A percentile compares a stretch with the other conserved stretches of the same genome.
phyloP scores from a whole-genome alignment of 805 yeast species.

The Starmerella cellae region DNA sequence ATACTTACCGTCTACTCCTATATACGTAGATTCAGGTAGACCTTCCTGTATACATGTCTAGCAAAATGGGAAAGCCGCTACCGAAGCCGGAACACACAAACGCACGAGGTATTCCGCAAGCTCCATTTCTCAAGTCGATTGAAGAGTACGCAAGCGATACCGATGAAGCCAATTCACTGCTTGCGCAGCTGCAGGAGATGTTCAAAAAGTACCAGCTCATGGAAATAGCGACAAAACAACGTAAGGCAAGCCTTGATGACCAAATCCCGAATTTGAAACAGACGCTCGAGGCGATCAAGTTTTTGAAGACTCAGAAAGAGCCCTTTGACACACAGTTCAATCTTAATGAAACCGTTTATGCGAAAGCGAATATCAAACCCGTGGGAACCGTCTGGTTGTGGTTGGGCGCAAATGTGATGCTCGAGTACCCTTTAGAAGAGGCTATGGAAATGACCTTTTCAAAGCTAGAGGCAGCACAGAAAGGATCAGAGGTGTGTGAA shows the following conservation, averaged over 20 bases:
- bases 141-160: slow-evolving; percentile 56
- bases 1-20: too few species aligned
- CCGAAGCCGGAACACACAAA: slow-evolving; percentile 34
- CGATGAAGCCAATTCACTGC: slow-evolving; percentile 55
- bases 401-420: slow-evolving; percentile 98
- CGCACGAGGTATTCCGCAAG: slow-evolving; percentile 93
- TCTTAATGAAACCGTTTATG: slow-evolving; percentile 81
- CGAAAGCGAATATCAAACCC: slow-evolving; percentile 61
- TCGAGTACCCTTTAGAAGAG: slow-evolving; percentile 83
- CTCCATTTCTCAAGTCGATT: slow-evolving; percentile 80
- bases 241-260: slow-evolving; percentile 35
- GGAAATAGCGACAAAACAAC: slow-evolving; percentile 31
- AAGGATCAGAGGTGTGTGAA: slow-evolving; percentile 47
- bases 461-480: slow-evolving; percentile 50
- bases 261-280: slow-evolving; percentile 89
- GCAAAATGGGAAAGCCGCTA: slow-evolving; percentile 19
- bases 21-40: too few species aligned
- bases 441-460: slow-evolving; percentile 57
- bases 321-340: slow-evolving; percentile 69
- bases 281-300: slow-evolving; percentile 60
- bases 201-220: slow-evolving; percentile 39
- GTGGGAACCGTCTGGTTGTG: slow-evolving; percentile 65
- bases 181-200: slow-evolving; percentile 72
- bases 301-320: slow-evolving; percentile 39
- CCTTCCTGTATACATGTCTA: too few species aligned